Conservation (phyloP, 139 green algal genomes). For the Chlorella sp. region DNA sequence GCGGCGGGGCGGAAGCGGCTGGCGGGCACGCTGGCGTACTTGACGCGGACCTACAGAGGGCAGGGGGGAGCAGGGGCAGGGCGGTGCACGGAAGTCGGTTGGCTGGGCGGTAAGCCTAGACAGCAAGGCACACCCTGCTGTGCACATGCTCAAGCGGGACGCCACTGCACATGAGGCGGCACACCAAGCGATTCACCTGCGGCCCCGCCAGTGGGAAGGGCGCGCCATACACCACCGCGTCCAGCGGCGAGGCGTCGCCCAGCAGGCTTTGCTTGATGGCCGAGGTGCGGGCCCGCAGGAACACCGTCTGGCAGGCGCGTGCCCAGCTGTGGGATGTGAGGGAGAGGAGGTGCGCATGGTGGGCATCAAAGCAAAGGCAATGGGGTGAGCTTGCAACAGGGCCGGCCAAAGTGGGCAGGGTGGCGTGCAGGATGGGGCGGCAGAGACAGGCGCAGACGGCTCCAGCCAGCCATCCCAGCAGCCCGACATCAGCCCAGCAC, state of each 20-base stretch:
- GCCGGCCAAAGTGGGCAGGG: neutral
- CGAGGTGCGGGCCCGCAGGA: conserved; percentile 44
- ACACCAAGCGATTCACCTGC: neutral
- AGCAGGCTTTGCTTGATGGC: conserved; percentile 1
- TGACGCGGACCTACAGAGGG: too few relatives aligned
- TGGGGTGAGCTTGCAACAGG: neutral
- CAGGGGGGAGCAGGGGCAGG: too few relatives aligned
- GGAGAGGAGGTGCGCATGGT: neutral
- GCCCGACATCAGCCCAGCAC: neutral
- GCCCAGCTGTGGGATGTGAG: conserved; percentile 40
- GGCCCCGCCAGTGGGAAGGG: conserved; percentile 3
- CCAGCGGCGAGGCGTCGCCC: neutral
- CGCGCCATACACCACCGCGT: neutral
- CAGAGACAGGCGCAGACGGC: too few relatives aligned
- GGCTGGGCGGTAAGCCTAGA: neutral
- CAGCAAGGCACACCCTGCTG: too few relatives aligned
- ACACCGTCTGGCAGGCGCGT: conserved; percentile 38
- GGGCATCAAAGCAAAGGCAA: neutral
- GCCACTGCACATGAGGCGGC: too few relatives aligned
- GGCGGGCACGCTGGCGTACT: neutral
- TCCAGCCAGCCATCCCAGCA: too few relatives aligned
- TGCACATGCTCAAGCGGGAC: too few relatives aligned
- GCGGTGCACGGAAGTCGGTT: too few relatives aligned
- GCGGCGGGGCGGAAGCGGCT: neutral
- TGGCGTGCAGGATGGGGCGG: too few relatives aligned